phyloP scores from a whole-genome alignment of 495 filamentous ascomycete genomes.

The Penicillium bialowiezense region DNA sequence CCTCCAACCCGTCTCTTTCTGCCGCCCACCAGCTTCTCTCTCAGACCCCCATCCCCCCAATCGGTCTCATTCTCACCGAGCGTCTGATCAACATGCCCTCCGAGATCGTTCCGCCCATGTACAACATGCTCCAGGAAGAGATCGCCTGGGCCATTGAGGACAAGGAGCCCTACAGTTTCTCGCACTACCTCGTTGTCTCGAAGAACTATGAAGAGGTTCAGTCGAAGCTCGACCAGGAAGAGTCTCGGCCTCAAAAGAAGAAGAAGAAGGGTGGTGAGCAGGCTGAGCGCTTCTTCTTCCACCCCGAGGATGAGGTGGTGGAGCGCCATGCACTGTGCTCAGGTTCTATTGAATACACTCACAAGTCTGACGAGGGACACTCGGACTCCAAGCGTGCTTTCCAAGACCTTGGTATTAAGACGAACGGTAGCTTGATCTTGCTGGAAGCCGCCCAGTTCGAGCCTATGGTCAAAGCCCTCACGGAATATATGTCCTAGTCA shows the following conservation, averaged over 20 bases:
- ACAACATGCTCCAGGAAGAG: constrained; percentile 91
- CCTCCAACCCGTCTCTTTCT: constrained; percentile 50
- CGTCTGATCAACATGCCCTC: constrained; percentile 92
- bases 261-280: constrained; percentile 59
- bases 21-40: constrained; percentile 54
- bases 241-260: constrained; percentile 70
- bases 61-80: constrained; percentile 87
- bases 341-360: constrained; percentile 71
- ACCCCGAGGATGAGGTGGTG: constrained; percentile 93
- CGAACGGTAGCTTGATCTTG: constrained; percentile 75
- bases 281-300: constrained; percentile 75
- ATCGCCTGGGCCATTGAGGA: constrained; percentile 86
- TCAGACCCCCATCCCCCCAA: constrained; percentile 47
- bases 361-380: constrained; percentile 69
- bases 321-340: constrained; percentile 65
- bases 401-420: constrained; percentile 85
- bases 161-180: constrained; percentile 88
- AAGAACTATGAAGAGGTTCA: constrained; percentile 87
- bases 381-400: constrained; percentile 93
- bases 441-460: constrained; percentile 69
- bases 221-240: constrained; percentile 71
- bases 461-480: constrained; percentile 64
- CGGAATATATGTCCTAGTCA: constrained; percentile 61
- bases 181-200: constrained; percentile 87
- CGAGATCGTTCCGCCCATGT: constrained; percentile 92